Evolutionary conservation across 176 grass and related monocot genomes (phyloP).

Genomic region (Sorghum bicolor): DNA sequence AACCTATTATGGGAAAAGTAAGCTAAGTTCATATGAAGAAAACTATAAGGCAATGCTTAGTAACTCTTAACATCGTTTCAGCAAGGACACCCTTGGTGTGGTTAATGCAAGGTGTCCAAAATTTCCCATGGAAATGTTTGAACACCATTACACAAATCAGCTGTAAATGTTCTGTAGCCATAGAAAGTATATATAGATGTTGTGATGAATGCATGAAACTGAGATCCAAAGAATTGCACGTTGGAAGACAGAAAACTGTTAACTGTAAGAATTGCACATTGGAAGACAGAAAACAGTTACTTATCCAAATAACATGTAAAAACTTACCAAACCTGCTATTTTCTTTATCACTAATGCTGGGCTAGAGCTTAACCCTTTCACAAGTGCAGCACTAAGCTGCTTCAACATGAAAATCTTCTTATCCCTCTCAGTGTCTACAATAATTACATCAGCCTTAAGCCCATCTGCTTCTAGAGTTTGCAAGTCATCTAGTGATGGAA

Average conservation of each 20-base stretch:
- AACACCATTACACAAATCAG: conserved; percentile 21
- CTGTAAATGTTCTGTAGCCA: not conserved
- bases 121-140: conserved; percentile 17
- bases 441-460: conserved; percentile 83
- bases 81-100: not conserved
- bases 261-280: conserved; percentile 5
- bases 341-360: conserved; percentile 95
- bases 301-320: not conserved
- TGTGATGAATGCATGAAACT: conserved; percentile 10
- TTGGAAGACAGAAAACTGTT: conserved; percentile 14
- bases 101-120: not conserved
- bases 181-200: not conserved
- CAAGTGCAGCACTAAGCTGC: conserved; percentile 79
- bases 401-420: conserved; percentile 96
- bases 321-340: conserved; percentile 96
- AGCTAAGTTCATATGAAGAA: conserved; percentile 3
- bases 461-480: conserved; percentile 70
- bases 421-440: conserved; percentile 90
- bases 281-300: conserved; percentile 16
- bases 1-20: conserved; percentile 62
- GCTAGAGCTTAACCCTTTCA: conserved; percentile 83
- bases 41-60: not conserved
- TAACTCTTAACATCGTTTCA: conserved; percentile 11
- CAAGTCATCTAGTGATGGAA: conserved; percentile 79
- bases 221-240: conserved; percentile 10